phyloP scores from a whole-genome alignment of 352 stramenopile genomes.

The Phytophthora tentaculata region DNA sequence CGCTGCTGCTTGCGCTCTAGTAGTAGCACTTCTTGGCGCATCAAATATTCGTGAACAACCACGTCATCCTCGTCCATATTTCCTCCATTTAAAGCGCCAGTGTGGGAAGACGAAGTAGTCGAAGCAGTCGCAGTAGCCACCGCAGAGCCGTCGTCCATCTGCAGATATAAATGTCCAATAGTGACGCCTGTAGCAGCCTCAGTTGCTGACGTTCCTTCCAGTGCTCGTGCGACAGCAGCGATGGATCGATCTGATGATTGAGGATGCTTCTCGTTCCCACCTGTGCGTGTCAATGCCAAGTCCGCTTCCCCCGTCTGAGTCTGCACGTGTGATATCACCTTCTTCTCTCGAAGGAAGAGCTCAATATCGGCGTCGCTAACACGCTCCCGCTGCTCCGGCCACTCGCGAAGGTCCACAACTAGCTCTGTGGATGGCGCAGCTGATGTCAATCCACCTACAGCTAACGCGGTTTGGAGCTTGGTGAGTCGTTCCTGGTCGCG shows the following conservation, averaged over 20 bases:
- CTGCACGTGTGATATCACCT: constrained; percentile 47
- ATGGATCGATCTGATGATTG: constrained; percentile 43
- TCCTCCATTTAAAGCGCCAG: constrained; percentile 7
- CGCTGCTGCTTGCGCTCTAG: constrained; percentile 74
- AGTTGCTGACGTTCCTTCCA: constrained; percentile 22
- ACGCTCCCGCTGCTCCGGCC: constrained; percentile 88
- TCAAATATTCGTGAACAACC: constrained; percentile 53
- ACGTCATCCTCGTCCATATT: constrained; percentile 58
- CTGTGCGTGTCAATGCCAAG: constrained; percentile 3
- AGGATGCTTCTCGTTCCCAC: constrained; percentile 21
- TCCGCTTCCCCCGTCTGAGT: constrained; percentile 1
- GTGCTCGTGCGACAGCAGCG: constrained; percentile 35
- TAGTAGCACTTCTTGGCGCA: constrained; percentile 68
- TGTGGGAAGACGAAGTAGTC: not conserved
- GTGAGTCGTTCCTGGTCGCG: constrained; percentile 60
- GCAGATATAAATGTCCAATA: constrained; percentile 35
- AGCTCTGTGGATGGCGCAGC: constrained; percentile 15
- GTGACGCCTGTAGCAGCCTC: constrained; percentile 8
- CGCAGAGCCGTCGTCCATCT: constrained; percentile 19
- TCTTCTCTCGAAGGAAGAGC: constrained; percentile 66
- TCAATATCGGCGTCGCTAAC: constrained; percentile 84
- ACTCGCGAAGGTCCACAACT: constrained; percentile 78
- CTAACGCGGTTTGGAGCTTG: constrained; percentile 54
- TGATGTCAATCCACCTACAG: not conserved
- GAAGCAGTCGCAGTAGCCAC: constrained; percentile 3